Conservation (phyloP, 805 yeast species). For the Candida sonorensis region DNA sequence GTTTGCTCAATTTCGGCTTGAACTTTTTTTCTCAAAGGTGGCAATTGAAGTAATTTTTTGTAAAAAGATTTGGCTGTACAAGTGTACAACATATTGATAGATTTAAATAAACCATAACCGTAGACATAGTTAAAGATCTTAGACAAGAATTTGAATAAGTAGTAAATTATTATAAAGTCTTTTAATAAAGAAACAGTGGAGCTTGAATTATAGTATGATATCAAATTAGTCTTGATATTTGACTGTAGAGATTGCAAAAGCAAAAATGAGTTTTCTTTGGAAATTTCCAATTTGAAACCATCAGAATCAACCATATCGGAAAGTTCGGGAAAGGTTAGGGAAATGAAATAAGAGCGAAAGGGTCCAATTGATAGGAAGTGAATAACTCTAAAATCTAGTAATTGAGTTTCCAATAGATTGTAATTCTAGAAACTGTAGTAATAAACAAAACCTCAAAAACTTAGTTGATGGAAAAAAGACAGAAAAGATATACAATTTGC, state of each 20-base stretch:
- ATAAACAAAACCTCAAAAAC: too few species aligned
- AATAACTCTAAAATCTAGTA: too few species aligned
- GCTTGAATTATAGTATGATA: constrained; percentile 5
- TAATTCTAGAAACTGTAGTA: too few species aligned
- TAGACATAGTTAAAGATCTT: constrained; percentile 5
- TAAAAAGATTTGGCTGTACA: constrained; percentile 6
- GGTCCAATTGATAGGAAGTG: too few species aligned
- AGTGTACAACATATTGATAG: constrained; percentile 4
- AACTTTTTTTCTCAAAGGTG: constrained; percentile 45
- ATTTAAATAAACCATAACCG: constrained; percentile 21
- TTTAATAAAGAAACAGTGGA: constrained; percentile 3
- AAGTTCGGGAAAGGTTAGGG: too few species aligned
- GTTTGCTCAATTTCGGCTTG: constrained; percentile 51
- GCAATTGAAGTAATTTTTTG: constrained; percentile 12
- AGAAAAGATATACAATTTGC: too few species aligned
- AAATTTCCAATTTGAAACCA: too few species aligned
- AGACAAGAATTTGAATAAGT: constrained; percentile 3
- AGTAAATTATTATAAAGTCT: constrained; percentile 7
- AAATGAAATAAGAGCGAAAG: too few species aligned
- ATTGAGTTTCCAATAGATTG: too few species aligned
- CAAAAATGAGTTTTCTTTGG: too few species aligned
- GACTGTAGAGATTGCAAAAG: not conserved
- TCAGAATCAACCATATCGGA: too few species aligned
- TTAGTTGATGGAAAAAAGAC: too few species aligned
- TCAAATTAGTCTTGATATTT: not conserved